Percentiles rank a stretch among this genome's conserved stretches.
These are phyloP conservation scores for Fomitopsis palustris DNA, from an alignment of 1,284 basidiomycete genomes.

Conservation along the genomic window DNA sequence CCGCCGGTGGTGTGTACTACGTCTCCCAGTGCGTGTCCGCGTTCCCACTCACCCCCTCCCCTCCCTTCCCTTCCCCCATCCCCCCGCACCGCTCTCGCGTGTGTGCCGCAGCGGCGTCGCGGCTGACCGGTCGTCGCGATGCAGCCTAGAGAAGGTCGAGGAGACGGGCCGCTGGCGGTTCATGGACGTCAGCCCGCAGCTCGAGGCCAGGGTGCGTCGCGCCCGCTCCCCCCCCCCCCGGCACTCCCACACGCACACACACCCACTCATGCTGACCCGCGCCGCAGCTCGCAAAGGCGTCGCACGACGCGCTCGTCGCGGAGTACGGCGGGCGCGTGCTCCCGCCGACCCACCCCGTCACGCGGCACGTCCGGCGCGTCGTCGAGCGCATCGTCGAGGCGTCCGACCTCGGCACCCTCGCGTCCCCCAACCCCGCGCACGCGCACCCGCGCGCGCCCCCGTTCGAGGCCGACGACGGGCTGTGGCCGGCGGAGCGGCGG, in stretches of 20 bases:
- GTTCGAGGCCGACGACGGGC: constrained; percentile 7
- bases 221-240: not conserved
- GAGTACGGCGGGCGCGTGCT: constrained; percentile 62
- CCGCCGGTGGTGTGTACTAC: constrained; percentile 50
- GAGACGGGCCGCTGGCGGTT: constrained; percentile 84
- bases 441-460: not conserved
- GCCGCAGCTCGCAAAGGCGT: constrained; percentile 44
- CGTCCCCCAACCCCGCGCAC: constrained; percentile 18
- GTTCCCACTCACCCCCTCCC: not conserved
- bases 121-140: not conserved
- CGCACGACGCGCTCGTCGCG: constrained; percentile 48
- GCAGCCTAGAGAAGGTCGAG: constrained; percentile 75
- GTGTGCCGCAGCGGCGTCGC: too few relatives aligned
- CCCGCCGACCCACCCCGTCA: constrained; percentile 65
- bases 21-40: constrained; percentile 48
- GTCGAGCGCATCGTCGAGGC: constrained; percentile 72
- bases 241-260: not conserved
- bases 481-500: constrained; percentile 17
- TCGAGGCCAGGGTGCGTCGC: constrained; percentile 52
- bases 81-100: too few relatives aligned
- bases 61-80: too few relatives aligned
- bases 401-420: constrained; percentile 66
- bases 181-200: constrained; percentile 67
- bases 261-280: not conserved
- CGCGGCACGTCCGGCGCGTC: constrained; percentile 66